Percentiles rank a stretch among this genome's conserved stretches.
Conservation (phyloP, 2,329 filamentous ascomycete genomes). For the Microdochium bolleyi region DNA sequence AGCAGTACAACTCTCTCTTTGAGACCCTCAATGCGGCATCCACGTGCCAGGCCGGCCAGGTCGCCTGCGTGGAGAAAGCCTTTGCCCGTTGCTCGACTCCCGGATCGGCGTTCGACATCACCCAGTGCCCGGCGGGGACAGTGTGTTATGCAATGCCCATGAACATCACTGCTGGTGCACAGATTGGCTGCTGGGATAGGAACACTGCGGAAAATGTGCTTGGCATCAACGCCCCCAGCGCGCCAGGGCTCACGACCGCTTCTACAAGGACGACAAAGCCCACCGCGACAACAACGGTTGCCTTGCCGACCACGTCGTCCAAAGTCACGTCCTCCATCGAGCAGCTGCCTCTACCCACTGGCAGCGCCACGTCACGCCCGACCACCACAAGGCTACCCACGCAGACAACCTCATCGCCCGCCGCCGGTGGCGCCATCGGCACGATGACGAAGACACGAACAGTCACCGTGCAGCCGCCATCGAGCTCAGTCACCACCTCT, state of each 20-base stretch:
- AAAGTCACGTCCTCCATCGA: neutral
- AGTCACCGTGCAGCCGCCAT: slow-evolving; percentile 9
- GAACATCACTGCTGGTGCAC: neutral
- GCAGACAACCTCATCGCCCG: neutral
- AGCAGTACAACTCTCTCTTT: neutral
- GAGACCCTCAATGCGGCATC: neutral
- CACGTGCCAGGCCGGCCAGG: neutral
- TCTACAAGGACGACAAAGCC: neutral
- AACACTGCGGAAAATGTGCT: neutral
- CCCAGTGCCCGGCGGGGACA: neutral
- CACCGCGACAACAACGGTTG: neutral
- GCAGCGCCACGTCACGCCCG: neutral
- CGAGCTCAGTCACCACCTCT: neutral
- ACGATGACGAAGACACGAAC: slow-evolving; percentile 4
- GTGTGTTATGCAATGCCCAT: neutral
- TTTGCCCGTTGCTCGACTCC: neutral
- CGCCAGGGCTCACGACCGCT: neutral
- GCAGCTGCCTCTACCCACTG: neutral
- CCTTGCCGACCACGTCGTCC: no score
- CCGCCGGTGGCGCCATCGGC: neutral
- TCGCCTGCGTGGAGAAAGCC: neutral
- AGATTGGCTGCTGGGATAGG: neutral
- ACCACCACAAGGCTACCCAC: neutral
- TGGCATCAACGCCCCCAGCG: neutral
- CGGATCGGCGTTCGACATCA: neutral